phyloP scores from a whole-genome alignment of 352 stramenopile species.

The Pythium scleroteichum region DNA sequence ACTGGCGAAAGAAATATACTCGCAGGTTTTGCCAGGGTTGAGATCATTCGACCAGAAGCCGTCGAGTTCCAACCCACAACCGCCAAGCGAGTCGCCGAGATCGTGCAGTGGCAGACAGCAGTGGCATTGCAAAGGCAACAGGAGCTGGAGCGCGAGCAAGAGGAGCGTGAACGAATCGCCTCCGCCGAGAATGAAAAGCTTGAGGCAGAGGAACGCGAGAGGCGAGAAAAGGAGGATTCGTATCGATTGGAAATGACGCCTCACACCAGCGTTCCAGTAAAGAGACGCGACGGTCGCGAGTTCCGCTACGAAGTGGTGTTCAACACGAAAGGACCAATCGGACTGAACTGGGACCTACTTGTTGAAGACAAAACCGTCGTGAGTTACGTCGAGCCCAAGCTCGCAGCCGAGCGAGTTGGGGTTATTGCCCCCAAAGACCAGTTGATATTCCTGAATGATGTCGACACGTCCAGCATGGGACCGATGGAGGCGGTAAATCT shows the following conservation, averaged over 20 bases:
- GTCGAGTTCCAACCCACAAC: conserved; percentile 56
- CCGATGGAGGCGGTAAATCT: conserved; percentile 52
- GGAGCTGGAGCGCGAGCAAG: conserved; percentile 32
- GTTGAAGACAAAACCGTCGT: conserved; percentile 50
- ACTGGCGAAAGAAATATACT: conserved; percentile 36
- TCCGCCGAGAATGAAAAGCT: conserved; percentile 37
- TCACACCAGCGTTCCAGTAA: conserved; percentile 37
- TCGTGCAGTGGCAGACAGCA: conserved; percentile 38
- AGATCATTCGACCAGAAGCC: conserved; percentile 51
- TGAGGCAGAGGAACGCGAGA: conserved; percentile 34
- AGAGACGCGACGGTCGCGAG: conserved; percentile 47
- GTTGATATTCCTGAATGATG: conserved; percentile 64
- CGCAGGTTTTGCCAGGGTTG: conserved; percentile 58
- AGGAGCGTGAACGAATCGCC: conserved; percentile 38
- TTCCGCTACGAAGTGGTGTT: conserved; percentile 75
- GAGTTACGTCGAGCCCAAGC: conserved; percentile 53
- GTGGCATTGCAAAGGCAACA: conserved; percentile 32
- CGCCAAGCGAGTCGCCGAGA: conserved; percentile 26
- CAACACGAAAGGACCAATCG: conserved; percentile 50
- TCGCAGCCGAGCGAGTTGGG: conserved; percentile 45
- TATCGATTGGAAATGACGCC: conserved; percentile 59
- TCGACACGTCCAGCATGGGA: conserved; percentile 57
- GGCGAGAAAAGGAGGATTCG: conserved; percentile 42
- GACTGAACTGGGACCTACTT: conserved; percentile 72
- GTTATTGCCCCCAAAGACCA: conserved; percentile 61